phyloP scores from a whole-genome alignment of 106 monocot species.

The Dendrobium nobile region DNA sequence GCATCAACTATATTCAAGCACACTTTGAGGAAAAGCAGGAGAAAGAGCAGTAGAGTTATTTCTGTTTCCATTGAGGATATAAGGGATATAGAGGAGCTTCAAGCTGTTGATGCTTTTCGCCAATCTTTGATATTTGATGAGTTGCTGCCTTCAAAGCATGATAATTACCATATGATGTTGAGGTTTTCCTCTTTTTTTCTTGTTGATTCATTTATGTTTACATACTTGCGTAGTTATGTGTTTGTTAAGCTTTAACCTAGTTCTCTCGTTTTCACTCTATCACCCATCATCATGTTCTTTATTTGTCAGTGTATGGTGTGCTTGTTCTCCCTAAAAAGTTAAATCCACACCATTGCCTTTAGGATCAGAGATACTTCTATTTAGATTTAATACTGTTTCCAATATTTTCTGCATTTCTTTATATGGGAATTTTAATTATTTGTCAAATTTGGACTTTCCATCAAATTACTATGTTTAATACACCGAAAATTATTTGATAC shows the following conservation, averaged over 20 bases:
- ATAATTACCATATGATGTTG: constrained; percentile 60
- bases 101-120: constrained; percentile 63
- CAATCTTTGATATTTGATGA: constrained; percentile 49
- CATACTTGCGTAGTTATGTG: background rate
- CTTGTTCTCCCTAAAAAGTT: background rate
- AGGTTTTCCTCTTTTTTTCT: constrained; percentile 22
- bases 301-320: background rate
- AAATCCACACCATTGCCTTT: background rate
- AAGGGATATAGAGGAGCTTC: constrained; percentile 46
- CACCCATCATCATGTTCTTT: background rate
- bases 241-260: background rate
- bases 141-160: constrained; percentile 46
- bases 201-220: background rate
- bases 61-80: constrained; percentile 60
- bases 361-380: background rate
- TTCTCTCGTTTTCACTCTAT: background rate
- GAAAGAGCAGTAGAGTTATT: constrained; percentile 32
- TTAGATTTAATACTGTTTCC: background rate
- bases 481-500: background rate
- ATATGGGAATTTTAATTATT: background rate
- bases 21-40: constrained; percentile 45
- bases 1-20: constrained; percentile 53
- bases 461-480: background rate
- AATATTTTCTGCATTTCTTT: background rate
- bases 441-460: background rate